These are phyloP conservation scores for Elaeagnus macrophylla DNA, from an alignment of 306 rosid species.

Conservation along the genomic window DNA sequence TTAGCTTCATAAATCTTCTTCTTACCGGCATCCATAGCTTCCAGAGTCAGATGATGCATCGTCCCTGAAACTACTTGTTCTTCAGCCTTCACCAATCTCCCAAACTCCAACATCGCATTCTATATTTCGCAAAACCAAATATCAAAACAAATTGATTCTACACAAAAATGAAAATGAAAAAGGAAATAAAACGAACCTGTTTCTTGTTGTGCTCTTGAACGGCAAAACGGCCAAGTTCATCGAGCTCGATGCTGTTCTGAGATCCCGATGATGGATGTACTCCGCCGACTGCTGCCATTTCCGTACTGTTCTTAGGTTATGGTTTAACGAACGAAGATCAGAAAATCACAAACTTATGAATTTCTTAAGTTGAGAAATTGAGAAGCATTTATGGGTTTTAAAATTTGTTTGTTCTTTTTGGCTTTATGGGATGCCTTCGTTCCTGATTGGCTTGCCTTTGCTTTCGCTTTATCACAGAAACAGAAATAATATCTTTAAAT, in stretches of 20 bases:
- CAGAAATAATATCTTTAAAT: no score
- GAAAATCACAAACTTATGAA: no score
- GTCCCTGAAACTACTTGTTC: conserved; percentile 82
- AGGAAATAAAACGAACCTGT: conserved; percentile 10
- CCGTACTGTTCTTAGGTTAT: not conserved
- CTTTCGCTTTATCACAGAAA: no score
- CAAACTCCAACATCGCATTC: conserved; percentile 60
- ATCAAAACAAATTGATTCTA: not conserved
- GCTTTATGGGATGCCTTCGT: no score
- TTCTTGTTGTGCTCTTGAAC: conserved; percentile 42
- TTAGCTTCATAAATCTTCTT: conserved; percentile 73
- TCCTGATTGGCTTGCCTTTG: no score
- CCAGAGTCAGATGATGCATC: conserved; percentile 58
- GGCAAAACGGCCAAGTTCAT: conserved; percentile 41
- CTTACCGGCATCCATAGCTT: conserved; percentile 60
- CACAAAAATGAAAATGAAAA: not conserved
- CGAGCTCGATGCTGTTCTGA: conserved; percentile 44
- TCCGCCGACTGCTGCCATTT: conserved; percentile 53
- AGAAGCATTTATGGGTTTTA: no score
- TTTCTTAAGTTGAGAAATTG: no score
- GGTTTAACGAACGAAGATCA: no score
- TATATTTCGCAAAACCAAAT: not conserved
- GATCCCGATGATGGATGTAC: conserved; percentile 28
- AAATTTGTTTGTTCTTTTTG: no score
- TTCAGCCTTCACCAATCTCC: conserved; percentile 66